Conservation (phyloP, 2,329 filamentous ascomycete species). For the Nemania diffusa region DNA sequence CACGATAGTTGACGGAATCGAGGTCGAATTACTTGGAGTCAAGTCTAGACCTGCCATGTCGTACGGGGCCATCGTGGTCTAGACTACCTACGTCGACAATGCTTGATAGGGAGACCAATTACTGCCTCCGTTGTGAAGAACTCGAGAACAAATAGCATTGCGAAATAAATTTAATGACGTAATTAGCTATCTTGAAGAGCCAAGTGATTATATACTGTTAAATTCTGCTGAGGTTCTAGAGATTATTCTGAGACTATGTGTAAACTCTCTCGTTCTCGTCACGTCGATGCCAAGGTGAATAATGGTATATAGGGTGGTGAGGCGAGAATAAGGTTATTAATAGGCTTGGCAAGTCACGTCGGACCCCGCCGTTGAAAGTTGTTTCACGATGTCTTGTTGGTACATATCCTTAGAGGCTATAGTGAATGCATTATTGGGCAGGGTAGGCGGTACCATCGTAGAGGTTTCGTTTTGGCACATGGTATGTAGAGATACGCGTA, state of each 20-base stretch:
- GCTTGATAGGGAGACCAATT: background rate
- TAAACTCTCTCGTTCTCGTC: background rate
- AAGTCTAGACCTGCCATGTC: conserved; percentile 2
- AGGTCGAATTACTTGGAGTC: background rate
- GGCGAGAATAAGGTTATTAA: conserved; percentile 25
- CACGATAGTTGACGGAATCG: conserved; percentile 5
- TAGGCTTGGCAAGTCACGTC: conserved; percentile 19
- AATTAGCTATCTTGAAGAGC: background rate
- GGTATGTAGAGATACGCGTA: conserved; percentile 1
- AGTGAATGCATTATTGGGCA: conserved; percentile 12
- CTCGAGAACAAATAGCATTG: background rate
- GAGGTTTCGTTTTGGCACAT: conserved; percentile 9
- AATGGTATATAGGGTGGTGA: background rate
- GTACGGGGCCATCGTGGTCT: background rate
- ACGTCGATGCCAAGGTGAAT: background rate
- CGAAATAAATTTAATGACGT: background rate
- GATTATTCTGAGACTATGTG: background rate
- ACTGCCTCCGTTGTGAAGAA: background rate
- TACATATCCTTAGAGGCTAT: conserved; percentile 4
- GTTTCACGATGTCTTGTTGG: conserved; percentile 5
- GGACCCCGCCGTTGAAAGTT: conserved; percentile 14
- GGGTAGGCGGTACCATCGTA: background rate
- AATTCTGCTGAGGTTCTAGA: background rate
- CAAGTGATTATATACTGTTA: background rate
- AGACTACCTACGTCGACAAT: background rate